Percentiles rank a stretch among this genome's conserved stretches.
Conservation (phyloP, 2,329 filamentous ascomycete genomes). For the Botrytis medusae region DNA sequence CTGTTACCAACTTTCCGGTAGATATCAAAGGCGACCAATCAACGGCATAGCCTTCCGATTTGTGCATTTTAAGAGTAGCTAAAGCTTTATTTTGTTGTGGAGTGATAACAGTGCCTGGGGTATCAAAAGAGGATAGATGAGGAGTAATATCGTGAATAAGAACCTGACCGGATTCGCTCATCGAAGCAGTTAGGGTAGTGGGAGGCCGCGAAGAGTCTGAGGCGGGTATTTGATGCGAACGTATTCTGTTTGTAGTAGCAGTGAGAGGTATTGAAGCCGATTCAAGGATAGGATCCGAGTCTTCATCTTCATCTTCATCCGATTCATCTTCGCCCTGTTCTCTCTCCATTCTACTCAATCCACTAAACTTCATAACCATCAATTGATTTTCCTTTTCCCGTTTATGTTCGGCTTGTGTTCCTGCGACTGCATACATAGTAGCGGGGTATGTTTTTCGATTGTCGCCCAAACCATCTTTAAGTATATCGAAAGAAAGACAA, state of each 20-base stretch:
- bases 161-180: slow-evolving; percentile 87
- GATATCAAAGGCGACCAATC: slow-evolving; percentile 89
- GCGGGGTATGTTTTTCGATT: slow-evolving; percentile 91
- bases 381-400: slow-evolving; percentile 85
- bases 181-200: slow-evolving; percentile 82
- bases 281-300: slow-evolving; percentile 86
- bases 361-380: slow-evolving; percentile 94
- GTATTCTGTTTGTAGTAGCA: slow-evolving; percentile 91
- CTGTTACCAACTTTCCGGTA: slow-evolving; percentile 82
- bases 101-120: slow-evolving; percentile 76
- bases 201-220: slow-evolving; percentile 69
- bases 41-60: slow-evolving; percentile 90
- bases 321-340: slow-evolving; percentile 64
- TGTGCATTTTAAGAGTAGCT: slow-evolving; percentile 85
- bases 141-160: slow-evolving; percentile 93
- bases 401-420: slow-evolving; percentile 81
- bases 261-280: slow-evolving; percentile 82
- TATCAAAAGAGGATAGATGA: slow-evolving; percentile 86
- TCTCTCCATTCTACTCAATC: slow-evolving; percentile 82
- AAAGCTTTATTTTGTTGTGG: slow-evolving; percentile 85
- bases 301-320: slow-evolving; percentile 70
- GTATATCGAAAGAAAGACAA: slow-evolving; percentile 91
- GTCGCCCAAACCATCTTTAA: slow-evolving; percentile 82
- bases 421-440: slow-evolving; percentile 91
- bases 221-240: slow-evolving; percentile 75